These are phyloP conservation scores for Penicillium vulpinum DNA, from an alignment of 2,329 filamentous ascomycete genomes.

Conservation along the genomic window DNA sequence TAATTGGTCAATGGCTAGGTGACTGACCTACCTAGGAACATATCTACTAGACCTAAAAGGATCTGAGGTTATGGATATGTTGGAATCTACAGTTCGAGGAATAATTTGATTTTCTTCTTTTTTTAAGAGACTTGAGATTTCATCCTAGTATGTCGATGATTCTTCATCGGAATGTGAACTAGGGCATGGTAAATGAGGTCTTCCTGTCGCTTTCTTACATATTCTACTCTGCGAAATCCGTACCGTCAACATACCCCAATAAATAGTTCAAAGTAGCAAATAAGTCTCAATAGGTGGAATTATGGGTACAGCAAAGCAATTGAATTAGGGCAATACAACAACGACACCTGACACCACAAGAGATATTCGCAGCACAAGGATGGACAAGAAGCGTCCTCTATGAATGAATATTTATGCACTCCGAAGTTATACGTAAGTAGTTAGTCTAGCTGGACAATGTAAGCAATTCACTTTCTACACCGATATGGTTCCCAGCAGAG, in stretches of 20 bases:
- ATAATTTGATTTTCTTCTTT: neutral
- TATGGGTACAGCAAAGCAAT: neutral
- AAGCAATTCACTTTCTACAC: neutral
- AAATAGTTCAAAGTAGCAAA: neutral
- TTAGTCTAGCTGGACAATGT: no score
- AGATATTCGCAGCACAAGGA: neutral
- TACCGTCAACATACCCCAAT: neutral
- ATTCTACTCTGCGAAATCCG: no score
- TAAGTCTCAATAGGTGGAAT: no score
- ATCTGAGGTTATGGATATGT: neutral
- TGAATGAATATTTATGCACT: neutral
- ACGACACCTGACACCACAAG: neutral
- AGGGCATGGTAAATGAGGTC: no score
- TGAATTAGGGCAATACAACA: neutral
- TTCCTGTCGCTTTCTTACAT: no score
- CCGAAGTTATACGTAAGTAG: no score
- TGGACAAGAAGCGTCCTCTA: neutral
- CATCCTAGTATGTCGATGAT: no score
- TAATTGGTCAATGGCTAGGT: no score
- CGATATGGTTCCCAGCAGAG: neutral
- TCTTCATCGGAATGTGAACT: no score
- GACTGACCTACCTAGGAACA: no score
- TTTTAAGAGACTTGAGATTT: no score
- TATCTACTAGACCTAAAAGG: neutral
- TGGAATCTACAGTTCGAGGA: neutral